phyloP scores from a whole-genome alignment of 495 filamentous ascomycete species.

The Xylaria telfairii region DNA sequence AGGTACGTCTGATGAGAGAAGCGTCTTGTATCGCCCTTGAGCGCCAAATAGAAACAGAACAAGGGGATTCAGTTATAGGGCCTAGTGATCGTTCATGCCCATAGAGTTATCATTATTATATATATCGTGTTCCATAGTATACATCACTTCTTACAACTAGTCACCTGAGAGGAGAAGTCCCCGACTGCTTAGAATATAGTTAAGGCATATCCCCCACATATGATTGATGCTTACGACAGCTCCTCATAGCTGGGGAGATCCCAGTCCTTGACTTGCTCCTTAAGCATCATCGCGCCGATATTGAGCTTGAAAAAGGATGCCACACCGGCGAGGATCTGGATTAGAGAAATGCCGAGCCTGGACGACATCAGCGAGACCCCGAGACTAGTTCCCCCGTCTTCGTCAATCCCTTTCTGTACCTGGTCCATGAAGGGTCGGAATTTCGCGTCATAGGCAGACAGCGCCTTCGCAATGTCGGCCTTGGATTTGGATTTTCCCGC shows the following conservation, averaged over 20 bases:
- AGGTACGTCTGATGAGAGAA: too few relatives aligned
- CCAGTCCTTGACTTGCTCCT: conserved; percentile 48
- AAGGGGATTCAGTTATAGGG: too few relatives aligned
- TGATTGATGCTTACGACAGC: conserved; percentile 23
- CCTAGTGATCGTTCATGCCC: too few relatives aligned
- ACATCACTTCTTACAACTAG: background rate
- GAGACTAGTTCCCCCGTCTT: conserved; percentile 4
- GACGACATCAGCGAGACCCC: conserved; percentile 37
- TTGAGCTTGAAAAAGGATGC: conserved; percentile 45
- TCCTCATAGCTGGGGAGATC: conserved; percentile 51
- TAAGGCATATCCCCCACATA: background rate
- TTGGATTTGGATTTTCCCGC: background rate
- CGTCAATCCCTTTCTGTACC: conserved; percentile 43
- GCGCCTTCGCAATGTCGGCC: conserved; percentile 13
- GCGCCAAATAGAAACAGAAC: too few relatives aligned
- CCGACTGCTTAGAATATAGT: background rate
- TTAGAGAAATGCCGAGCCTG: conserved; percentile 36
- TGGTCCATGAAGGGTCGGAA: conserved; percentile 52
- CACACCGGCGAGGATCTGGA: conserved; percentile 40
- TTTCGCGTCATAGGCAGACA: conserved; percentile 48
- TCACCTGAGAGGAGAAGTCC: background rate
- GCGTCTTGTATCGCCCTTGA: too few relatives aligned
- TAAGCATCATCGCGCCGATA: conserved; percentile 40
- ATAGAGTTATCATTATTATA: background rate
- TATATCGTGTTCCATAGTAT: background rate